phyloP scores from a whole-genome alignment of 2,329 filamentous ascomycete genomes.

The Aspergillus tanneri region DNA sequence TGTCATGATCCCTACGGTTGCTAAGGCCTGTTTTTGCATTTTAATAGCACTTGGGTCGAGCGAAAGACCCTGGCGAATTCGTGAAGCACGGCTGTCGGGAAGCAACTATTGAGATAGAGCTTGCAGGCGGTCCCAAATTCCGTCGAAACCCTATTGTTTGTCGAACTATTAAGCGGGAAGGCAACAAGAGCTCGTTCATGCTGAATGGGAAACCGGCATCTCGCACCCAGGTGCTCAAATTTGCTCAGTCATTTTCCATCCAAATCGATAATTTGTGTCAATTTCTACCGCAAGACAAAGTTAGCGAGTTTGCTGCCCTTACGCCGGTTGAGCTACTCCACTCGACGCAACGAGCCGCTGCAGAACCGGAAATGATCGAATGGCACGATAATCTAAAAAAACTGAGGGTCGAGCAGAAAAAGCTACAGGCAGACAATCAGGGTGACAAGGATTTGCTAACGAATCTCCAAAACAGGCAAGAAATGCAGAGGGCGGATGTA shows the following conservation, averaged over 20 bases:
- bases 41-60: constrained; percentile 71
- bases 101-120: constrained; percentile 86
- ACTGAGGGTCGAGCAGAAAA: constrained; percentile 68
- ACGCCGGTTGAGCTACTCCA: constrained; percentile 77
- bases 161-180: constrained; percentile 75
- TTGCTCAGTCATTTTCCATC: constrained; percentile 74
- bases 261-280: constrained; percentile 98
- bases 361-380: constrained; percentile 72
- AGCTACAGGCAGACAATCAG: constrained; percentile 57
- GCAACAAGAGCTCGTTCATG: constrained; percentile 76
- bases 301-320: constrained; percentile 87
- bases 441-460: constrained; percentile 62
- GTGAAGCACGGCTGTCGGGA: constrained; percentile 82
- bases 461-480: constrained; percentile 70
- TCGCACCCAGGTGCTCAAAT: constrained; percentile 63
- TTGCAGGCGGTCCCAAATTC: constrained; percentile 61
- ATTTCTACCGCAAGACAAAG: constrained; percentile 92
- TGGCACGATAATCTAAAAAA: constrained; percentile 75
- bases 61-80: constrained; percentile 81
- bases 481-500: constrained; percentile 74
- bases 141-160: constrained; percentile 69
- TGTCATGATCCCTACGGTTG: not conserved
- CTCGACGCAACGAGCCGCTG: constrained; percentile 86
- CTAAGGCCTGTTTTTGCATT: constrained; percentile 1
- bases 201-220: constrained; percentile 65